These are phyloP conservation scores for Emergomyces africanus DNA, from an alignment of 2,329 filamentous ascomycete species.

Conservation along the genomic window DNA sequence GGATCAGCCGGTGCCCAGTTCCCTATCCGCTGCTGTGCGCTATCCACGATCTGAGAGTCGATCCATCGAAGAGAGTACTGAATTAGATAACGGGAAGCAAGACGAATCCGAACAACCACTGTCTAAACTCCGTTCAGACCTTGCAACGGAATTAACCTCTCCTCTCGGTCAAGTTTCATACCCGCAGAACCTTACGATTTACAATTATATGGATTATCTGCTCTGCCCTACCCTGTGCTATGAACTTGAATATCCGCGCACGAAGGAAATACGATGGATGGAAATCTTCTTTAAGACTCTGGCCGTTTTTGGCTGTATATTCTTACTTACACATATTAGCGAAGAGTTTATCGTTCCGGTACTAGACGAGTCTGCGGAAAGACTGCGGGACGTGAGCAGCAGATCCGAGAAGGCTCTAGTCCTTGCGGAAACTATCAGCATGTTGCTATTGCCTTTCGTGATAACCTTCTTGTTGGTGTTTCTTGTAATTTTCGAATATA, in stretches of 20 bases:
- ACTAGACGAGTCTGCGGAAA: conserved; percentile 55
- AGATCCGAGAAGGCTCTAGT: conserved; percentile 60
- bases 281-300: conserved; percentile 73
- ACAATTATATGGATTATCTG: conserved; percentile 76
- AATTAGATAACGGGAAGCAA: conserved; percentile 17
- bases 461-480: conserved; percentile 90
- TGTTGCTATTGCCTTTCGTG: conserved; percentile 95
- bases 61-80: conserved; percentile 1
- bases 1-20: conserved; percentile 57
- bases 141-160: conserved; percentile 83
- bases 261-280: conserved; percentile 58
- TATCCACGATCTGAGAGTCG: conserved; percentile 45
- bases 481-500: conserved; percentile 95
- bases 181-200: conserved; percentile 69
- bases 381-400: conserved; percentile 36
- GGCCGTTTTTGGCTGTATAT: conserved; percentile 92
- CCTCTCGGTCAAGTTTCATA: conserved; percentile 84
- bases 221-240: conserved; percentile 95
- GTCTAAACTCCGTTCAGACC: conserved; percentile 62
- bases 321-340: conserved; percentile 76
- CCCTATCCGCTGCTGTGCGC: conserved; percentile 57
- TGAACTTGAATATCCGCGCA: conserved; percentile 90
- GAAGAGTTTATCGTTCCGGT: conserved; percentile 95
- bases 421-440: conserved; percentile 76
- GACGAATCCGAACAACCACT: conserved; percentile 37